Percentiles rank a stretch among this genome's conserved stretches.
phyloP scores from a whole-genome alignment of 73 alveolate species.

The Blepharisma japonicum region DNA sequence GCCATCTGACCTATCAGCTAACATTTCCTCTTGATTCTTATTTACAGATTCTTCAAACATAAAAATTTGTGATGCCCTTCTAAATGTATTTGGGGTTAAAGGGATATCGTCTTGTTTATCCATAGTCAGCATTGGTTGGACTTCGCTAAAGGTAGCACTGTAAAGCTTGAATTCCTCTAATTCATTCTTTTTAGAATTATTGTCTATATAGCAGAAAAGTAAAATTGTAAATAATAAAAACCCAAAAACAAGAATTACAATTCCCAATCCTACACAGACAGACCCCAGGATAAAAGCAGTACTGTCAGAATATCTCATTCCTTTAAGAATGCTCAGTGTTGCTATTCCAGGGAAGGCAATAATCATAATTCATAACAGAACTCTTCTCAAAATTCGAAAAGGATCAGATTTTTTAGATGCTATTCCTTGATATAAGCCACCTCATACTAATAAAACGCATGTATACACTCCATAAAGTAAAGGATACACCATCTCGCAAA shows the following conservation, averaged over 20 bases:
- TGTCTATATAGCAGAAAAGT: background rate
- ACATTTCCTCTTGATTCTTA: background rate
- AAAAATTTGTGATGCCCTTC: background rate
- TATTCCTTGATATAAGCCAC: slow-evolving; percentile 4
- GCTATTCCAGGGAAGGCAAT: background rate
- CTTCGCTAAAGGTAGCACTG: too few species aligned
- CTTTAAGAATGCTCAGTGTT: background rate
- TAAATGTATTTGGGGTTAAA: background rate
- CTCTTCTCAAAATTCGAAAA: background rate
- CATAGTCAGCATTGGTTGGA: background rate
- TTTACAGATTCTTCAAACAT: background rate
- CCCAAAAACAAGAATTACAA: background rate
- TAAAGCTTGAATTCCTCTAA: too few species aligned
- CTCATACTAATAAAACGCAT: background rate
- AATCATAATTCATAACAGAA: background rate
- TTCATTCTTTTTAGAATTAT: background rate
- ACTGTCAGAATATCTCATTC: background rate
- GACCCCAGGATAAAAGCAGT: background rate
- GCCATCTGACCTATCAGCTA: background rate
- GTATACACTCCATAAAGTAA: background rate
- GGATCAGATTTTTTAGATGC: background rate
- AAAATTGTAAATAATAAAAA: background rate
- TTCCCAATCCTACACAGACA: slow-evolving; percentile 1
- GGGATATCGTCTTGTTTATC: background rate
- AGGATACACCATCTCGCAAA: background rate